Base-by-base conservation (phyloP, 2,329 filamentous ascomycete genomes). In the Aspergillus luchuensis region DNA sequence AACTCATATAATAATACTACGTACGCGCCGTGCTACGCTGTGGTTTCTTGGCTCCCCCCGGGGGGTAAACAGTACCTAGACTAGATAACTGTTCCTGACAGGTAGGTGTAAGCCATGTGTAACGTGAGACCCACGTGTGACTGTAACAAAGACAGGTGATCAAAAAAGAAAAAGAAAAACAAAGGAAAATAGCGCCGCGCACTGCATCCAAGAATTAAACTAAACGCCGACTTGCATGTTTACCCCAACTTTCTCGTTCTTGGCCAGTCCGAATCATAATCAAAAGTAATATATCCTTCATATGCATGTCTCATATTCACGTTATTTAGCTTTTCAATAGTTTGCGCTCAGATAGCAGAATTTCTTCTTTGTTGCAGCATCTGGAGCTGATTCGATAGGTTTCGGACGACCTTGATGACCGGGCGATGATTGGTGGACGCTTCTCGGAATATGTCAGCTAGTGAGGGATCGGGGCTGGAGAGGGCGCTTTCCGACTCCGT, bases 401-500 rank as follows among this genome's bases (percentile, higher is more conserved):
- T 64, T 38, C 63, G 59, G 28, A 73, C 69, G 51, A 68, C 60
- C 49, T 69, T 63, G 41, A 68, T 66, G 8, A 74, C 68, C 25
- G 69, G 67, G 30, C 64, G 70, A 61, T 75, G 72, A 39, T 70
- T 66, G 19, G 60, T 65, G 19, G 70, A 64, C 10, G 70, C 71
- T 23, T 68, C 63, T 15, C 65, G 66, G 33, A 74, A 64, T 13
- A 66, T 58, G 19, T 66, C 62, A 49, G 49, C 52, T 10, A 66
- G n/a, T n/a, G 59, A 43, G 17, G 23, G 21, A 17, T 59, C 41
- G 4, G 56, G 21, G 51, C 39, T 38, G n/a, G 8, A 25, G 3
- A 28, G 2, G 47, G 47, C 23, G 23, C 45, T 25, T 25, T 49
- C 45, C 10, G 15, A 10, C 6, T 23, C 38, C 36, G 11, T 21